Conservation (phyloP, 495 filamentous ascomycete genomes). For the Penicillium riverlandense region DNA sequence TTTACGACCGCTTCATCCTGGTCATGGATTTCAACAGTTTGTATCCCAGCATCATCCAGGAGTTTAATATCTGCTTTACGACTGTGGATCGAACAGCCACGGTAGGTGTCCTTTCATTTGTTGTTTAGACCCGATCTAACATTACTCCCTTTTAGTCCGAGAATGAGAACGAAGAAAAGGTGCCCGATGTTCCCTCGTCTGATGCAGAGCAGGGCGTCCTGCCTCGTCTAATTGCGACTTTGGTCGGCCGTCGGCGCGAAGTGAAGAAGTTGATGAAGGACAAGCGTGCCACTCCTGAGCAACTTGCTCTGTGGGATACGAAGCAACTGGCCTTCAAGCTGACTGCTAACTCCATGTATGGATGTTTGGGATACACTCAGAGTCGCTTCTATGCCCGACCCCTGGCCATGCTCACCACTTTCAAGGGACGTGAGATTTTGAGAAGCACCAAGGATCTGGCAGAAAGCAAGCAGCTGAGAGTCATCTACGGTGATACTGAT, state of each 20-base stretch:
- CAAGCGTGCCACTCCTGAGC: constrained; percentile 74
- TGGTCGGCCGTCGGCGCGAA: constrained; percentile 78
- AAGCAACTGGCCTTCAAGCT: constrained; percentile 95
- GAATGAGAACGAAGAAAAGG: constrained; percentile 67
- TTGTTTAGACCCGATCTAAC: not conserved
- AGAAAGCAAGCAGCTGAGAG: constrained; percentile 76
- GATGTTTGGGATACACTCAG: constrained; percentile 90
- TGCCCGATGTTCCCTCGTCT: constrained; percentile 63
- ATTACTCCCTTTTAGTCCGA: constrained; percentile 45
- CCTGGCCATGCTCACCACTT: constrained; percentile 90
- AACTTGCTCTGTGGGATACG: constrained; percentile 95
- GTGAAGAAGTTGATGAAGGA: constrained; percentile 97
- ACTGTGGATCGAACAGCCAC: constrained; percentile 72
- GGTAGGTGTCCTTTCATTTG: constrained; percentile 31
- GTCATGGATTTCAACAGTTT: constrained; percentile 99
- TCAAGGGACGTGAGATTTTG: constrained; percentile 96
- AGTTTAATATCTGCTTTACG: constrained; percentile 99
- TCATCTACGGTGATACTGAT: constrained; percentile 98
- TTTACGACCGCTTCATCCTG: constrained; percentile 93
- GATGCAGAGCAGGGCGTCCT: constrained; percentile 73
- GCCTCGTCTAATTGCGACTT: constrained; percentile 79
- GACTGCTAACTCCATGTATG: constrained; percentile 99
- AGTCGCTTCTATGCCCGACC: constrained; percentile 96
- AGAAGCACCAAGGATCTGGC: constrained; percentile 90
- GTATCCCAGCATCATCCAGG: constrained; percentile 98